Percentiles rank a stretch among this genome's conserved stretches.
Conservation (phyloP, 164 flowering plant genomes). For the Liriodendron chinense region DNA sequence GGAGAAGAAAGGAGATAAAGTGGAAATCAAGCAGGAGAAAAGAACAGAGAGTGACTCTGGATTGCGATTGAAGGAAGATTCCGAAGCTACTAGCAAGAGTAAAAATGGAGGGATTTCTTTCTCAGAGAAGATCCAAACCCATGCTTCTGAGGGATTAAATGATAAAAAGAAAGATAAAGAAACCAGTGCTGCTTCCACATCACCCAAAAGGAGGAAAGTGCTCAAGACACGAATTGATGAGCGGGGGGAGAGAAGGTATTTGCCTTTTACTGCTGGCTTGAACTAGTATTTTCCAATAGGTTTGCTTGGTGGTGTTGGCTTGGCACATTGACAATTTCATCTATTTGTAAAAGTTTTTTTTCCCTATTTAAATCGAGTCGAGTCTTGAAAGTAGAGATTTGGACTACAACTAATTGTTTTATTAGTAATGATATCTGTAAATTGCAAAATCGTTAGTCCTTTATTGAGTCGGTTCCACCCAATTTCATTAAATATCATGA, state of each 20-base stretch:
- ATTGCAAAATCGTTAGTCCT: too few species aligned
- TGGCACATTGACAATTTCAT: neutral
- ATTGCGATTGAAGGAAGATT: conserved; percentile 17
- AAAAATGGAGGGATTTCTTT: conserved; percentile 21
- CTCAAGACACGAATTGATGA: conserved; percentile 83
- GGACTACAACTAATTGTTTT: neutral
- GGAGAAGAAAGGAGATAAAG: conserved; percentile 33
- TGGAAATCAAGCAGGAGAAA: conserved; percentile 43
- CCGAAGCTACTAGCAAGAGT: conserved; percentile 21
- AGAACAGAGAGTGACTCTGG: conserved; percentile 21
- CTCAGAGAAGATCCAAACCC: conserved; percentile 25
- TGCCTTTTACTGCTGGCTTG: neutral
- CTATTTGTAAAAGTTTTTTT: neutral
- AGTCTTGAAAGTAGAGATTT: neutral
- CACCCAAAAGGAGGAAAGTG: conserved; percentile 76
- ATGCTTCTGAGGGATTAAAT: conserved; percentile 14
- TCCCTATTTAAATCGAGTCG: neutral
- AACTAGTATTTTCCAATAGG: neutral
- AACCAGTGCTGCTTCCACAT: conserved; percentile 31
- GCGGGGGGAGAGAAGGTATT: conserved; percentile 99
- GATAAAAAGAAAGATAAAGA: conserved; percentile 31
- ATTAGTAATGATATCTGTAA: too few species aligned
- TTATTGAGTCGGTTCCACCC: too few species aligned
- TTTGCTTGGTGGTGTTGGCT: neutral
- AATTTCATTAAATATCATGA: too few species aligned